phyloP scores from a whole-genome alignment of 768 basidiomycete genomes.

The Hygrophorus russula region DNA sequence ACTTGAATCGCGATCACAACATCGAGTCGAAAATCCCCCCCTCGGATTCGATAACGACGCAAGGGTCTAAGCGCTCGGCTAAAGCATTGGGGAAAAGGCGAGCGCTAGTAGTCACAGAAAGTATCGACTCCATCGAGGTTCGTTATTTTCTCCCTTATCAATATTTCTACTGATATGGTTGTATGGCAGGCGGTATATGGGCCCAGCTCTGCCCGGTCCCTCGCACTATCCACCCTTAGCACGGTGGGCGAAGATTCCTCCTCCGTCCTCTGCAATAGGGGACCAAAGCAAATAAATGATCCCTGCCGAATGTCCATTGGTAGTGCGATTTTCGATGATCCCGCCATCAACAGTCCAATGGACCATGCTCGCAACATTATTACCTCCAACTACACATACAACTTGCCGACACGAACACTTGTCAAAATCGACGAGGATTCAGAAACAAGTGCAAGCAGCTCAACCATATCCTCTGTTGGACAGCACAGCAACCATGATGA shows the following conservation, averaged over 20 bases:
- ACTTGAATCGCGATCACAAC: constrained; percentile 7
- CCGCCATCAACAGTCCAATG: not conserved
- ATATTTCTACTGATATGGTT: not conserved
- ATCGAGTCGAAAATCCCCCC: constrained; percentile 1
- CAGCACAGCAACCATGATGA: not conserved
- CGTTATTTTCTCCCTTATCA: not conserved
- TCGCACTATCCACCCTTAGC: not conserved
- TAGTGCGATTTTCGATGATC: not conserved
- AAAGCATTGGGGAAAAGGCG: constrained; percentile 3
- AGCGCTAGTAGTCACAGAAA: not conserved
- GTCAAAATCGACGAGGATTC: too few relatives aligned
- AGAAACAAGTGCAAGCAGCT: too few relatives aligned
- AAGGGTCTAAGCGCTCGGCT: not conserved
- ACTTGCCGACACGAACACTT: not conserved
- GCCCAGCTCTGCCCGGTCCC: not conserved
- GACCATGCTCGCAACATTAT: not conserved
- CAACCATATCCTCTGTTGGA: too few relatives aligned
- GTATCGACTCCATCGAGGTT: not conserved
- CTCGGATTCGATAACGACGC: not conserved
- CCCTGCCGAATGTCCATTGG: not conserved
- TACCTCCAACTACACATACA: not conserved
- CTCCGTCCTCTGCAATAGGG: not conserved
- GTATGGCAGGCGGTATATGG: not conserved
- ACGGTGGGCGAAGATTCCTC: not conserved
- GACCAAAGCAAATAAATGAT: not conserved